Evolutionary conservation across 192 early-diverging fungal genomes (phyloP), one percentile per base, ranked within the genome.

Genomic region (Rhizoclosmatium globosum): DNA sequence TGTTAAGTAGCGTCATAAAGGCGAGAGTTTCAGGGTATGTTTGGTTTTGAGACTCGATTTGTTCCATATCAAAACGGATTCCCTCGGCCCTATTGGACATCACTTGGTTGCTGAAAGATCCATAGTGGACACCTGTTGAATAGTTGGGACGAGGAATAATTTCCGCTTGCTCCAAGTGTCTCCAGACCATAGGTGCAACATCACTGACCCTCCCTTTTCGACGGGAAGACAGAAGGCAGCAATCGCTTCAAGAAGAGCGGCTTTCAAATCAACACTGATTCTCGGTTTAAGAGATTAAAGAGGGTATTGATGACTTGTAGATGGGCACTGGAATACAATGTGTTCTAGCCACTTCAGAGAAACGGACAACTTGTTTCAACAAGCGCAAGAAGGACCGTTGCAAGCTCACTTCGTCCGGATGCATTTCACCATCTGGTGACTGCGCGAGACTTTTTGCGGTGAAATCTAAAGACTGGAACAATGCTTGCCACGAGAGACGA

Each of bases 11-110:
- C 4, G 85, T 80, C 7, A 97, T 77, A 82, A 97, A 95, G 1
- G 96, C 92, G 4, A 95, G 79, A 4, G 95, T 97, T 84, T 97
- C 94, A 1, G 95, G 92, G 76, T 96, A 99, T 1, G 90, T 92
- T 71, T 95, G 89, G 47, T 88, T 92, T 4, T 86, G 86, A 0
- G 90, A 71, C 80, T 97, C 95, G 15, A 92, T 90, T 77, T 96
- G 94, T 43, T 95, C 90, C 69, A 98, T 83, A 82, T 98, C 94
- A 77, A 90, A 92, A 43, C 91, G 80, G 44, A 94, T 89, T 19
- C 93, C 92, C 62, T 86, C 82, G 31, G 9, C 41, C 23, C 73
- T 21, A 19, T 76, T 70, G 31, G 21, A 15, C 50, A 53, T 67
- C 43, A 69, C 56, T 71, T 59, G 64, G 42, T 70, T 83, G 78